Evolutionary conservation across 352 stramenopile genomes (phyloP).

Genomic region (Blastocystis sp.): DNA sequence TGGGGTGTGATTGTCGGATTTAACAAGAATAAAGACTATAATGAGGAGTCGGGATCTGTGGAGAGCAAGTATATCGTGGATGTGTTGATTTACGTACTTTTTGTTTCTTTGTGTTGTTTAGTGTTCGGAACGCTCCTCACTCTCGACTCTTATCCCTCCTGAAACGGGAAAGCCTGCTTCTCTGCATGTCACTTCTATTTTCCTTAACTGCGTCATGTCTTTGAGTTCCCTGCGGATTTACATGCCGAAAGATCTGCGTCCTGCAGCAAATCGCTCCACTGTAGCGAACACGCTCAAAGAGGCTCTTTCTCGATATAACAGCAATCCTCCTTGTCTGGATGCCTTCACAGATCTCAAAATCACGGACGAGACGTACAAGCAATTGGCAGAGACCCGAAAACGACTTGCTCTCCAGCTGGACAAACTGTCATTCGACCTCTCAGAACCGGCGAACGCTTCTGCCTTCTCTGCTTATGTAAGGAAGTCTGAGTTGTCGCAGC

Average conservation of each 20-base stretch:
- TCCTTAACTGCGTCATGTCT: conserved; percentile 68
- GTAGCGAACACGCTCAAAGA: conserved; percentile 69
- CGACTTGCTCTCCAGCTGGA: background rate
- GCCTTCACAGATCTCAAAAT: conserved; percentile 69
- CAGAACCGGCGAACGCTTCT: conserved; percentile 55
- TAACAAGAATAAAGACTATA: conserved; percentile 62
- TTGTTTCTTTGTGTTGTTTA: background rate
- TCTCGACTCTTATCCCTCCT: conserved; percentile 3
- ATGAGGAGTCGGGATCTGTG: background rate
- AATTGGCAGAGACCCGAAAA: conserved; percentile 73
- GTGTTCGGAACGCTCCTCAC: conserved; percentile 23
- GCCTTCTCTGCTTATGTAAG: conserved; percentile 81
- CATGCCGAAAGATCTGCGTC: conserved; percentile 68
- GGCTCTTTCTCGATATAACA: conserved; percentile 69
- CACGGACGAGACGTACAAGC: conserved; percentile 78
- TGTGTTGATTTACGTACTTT: background rate
- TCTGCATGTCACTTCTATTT: conserved; percentile 68
- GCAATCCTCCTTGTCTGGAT: conserved; percentile 64
- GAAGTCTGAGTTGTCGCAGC: conserved; percentile 86
- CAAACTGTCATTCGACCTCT: conserved; percentile 31
- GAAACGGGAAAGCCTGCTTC: conserved; percentile 12
- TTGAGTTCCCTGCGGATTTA: conserved; percentile 71
- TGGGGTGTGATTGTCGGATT: conserved; percentile 73
- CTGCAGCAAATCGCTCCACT: conserved; percentile 66
- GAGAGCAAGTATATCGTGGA: conserved; percentile 37